Evolutionary conservation across 495 filamentous ascomycete genomes (phyloP).

Genomic region (Annulohypoxylon stygium): DNA sequence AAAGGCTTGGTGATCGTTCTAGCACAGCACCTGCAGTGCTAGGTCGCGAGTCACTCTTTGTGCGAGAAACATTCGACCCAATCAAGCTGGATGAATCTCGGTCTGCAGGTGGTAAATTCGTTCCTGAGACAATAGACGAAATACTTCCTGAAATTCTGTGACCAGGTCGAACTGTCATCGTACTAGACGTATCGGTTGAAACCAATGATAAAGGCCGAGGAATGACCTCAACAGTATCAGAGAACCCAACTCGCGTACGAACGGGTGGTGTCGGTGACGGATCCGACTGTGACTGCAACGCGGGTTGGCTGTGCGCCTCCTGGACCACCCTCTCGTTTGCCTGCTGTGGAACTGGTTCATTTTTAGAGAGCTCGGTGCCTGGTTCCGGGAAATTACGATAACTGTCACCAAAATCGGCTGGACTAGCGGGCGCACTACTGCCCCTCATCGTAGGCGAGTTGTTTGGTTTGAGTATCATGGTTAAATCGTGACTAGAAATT

Average conservation of each 20-base stretch:
- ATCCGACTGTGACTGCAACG: conserved; percentile 43
- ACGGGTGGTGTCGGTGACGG: conserved; percentile 56
- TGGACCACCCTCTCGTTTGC: conserved; percentile 13
- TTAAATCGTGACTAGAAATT: conserved; percentile 85
- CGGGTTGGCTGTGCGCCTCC: conserved; percentile 40
- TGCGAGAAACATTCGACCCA: conserved; percentile 48
- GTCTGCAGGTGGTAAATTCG: conserved; percentile 54
- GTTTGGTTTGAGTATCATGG: conserved; percentile 73
- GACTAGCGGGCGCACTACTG: conserved; percentile 77
- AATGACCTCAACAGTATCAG: conserved; percentile 74
- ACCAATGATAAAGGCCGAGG: conserved; percentile 79
- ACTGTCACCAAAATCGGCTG: conserved; percentile 63
- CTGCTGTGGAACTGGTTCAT: conserved; percentile 15
- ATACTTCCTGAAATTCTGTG: conserved; percentile 75
- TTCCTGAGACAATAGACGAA: conserved; percentile 69
- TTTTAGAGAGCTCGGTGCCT: conserved; percentile 29
- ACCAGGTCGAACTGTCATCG: conserved; percentile 69
- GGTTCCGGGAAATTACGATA: conserved; percentile 54
- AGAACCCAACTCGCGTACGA: conserved; percentile 69
- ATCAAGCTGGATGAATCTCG: conserved; percentile 51
- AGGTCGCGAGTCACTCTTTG: conserved; percentile 57
- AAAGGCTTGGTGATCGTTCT: conserved; percentile 59
- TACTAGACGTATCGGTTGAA: conserved; percentile 80
- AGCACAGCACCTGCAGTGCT: conserved; percentile 67
- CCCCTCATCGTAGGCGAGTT: conserved; percentile 62